phyloP scores from a whole-genome alignment of 495 filamentous ascomycete genomes.

The Xylaria flabelliformis region DNA sequence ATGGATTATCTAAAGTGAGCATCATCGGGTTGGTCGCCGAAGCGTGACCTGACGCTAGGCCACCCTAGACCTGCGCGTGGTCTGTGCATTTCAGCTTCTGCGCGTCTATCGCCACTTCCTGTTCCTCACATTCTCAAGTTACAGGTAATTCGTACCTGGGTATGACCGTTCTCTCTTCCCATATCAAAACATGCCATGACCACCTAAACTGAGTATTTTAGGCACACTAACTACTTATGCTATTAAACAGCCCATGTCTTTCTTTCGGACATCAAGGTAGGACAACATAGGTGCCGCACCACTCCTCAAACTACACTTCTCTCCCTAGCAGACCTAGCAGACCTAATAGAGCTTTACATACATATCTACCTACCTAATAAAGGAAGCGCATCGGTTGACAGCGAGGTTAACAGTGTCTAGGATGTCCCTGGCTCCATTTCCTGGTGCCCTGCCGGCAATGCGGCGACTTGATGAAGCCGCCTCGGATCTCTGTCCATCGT shows the following conservation, averaged over 20 bases:
- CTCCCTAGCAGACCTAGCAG: neutral
- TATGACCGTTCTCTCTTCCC: too few species aligned
- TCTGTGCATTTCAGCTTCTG: neutral
- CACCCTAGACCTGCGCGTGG: conserved; percentile 2
- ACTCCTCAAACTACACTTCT: neutral
- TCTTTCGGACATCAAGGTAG: neutral
- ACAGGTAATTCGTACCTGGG: too few species aligned
- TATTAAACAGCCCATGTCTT: neutral
- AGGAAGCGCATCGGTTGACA: neutral
- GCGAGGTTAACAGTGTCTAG: conserved; percentile 1
- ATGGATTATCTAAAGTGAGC: neutral
- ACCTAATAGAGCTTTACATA: neutral
- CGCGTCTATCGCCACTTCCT: conserved; percentile 3
- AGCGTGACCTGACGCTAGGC: conserved; percentile 9
- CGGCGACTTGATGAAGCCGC: conserved; percentile 3
- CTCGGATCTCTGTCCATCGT: conserved; percentile 9
- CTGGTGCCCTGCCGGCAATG: conserved; percentile 2
- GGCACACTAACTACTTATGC: neutral
- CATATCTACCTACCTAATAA: conserved; percentile 13
- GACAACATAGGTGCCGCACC: neutral
- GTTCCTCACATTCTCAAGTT: neutral
- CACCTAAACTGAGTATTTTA: neutral
- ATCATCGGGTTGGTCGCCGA: neutral
- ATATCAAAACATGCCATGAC: neutral
- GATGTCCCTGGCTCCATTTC: conserved; percentile 7